Percentiles rank a stretch among this genome's conserved stretches.
Conservation (phyloP, 768 basidiomycete species). For the Mycena floridula region DNA sequence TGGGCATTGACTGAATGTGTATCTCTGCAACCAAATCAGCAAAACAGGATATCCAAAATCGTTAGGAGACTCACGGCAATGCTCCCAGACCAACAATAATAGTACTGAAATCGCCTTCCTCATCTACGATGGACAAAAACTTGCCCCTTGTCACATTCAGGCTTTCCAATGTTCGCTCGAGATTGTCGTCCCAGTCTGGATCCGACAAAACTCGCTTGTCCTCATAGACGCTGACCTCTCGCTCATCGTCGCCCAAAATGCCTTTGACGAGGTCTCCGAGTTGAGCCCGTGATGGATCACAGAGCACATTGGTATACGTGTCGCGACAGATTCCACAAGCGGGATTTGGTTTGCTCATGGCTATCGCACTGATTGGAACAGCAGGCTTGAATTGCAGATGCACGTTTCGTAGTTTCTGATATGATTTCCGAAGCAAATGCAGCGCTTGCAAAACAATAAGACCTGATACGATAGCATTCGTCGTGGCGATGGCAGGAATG, state of each 20-base stretch:
- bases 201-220: slow-evolving; percentile 84
- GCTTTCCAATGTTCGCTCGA: slow-evolving; percentile 73
- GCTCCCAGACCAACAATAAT: slow-evolving; percentile 63
- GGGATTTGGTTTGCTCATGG: slow-evolving; percentile 63
- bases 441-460: slow-evolving; percentile 91
- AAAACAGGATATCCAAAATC: slow-evolving; percentile 5
- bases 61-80: slow-evolving; percentile 55
- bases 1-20: slow-evolving; percentile 47
- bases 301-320: slow-evolving; percentile 66
- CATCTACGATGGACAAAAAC: slow-evolving; percentile 86
- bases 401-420: slow-evolving; percentile 62
- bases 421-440: slow-evolving; percentile 67
- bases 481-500: slow-evolving; percentile 98
- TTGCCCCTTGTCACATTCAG: slow-evolving; percentile 76
- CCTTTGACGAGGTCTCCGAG: slow-evolving; percentile 70
- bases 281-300: slow-evolving; percentile 64
- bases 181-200: slow-evolving; percentile 91
- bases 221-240: slow-evolving; percentile 79
- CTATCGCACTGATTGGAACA: slow-evolving; percentile 70
- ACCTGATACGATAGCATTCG: slow-evolving; percentile 95
- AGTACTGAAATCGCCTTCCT: slow-evolving; percentile 71
- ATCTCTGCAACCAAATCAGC: slow-evolving; percentile 30
- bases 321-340: slow-evolving; percentile 84
- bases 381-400: slow-evolving; percentile 73
- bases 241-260: slow-evolving; percentile 51